phyloP scores from a whole-genome alignment of 148 eudicot genomes.

The Hydrangea macrophylla region DNA sequence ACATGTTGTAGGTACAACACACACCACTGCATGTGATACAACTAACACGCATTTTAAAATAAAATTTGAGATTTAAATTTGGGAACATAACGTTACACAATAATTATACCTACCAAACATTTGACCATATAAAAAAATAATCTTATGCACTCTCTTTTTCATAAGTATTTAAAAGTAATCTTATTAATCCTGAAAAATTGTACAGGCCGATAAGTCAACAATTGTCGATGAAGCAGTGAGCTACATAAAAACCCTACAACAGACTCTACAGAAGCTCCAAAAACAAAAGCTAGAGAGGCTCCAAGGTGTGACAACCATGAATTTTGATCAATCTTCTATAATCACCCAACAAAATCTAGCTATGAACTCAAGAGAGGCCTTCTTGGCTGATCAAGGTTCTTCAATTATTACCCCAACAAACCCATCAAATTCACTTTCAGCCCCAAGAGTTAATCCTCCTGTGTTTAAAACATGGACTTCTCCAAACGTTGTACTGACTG shows the following conservation, averaged over 20 bases:
- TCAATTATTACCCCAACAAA: constrained; percentile 5
- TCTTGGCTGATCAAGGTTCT: constrained; percentile 66
- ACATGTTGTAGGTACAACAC: too few species aligned
- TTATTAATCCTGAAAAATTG: neutral
- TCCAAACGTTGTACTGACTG: constrained; percentile 55
- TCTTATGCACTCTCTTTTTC: neutral
- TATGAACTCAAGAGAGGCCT: constrained; percentile 41
- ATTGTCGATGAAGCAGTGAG: constrained; percentile 70
- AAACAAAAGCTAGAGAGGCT: constrained; percentile 47
- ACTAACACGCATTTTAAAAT: too few species aligned
- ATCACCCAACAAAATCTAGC: constrained; percentile 18
- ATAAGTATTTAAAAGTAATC: neutral
- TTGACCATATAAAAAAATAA: neutral
- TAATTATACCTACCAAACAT: too few species aligned
- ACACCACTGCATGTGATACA: too few species aligned
- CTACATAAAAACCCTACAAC: constrained; percentile 51
- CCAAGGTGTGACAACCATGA: constrained; percentile 19
- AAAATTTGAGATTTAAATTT: too few species aligned
- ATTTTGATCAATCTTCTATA: constrained; percentile 5
- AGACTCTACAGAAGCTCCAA: constrained; percentile 48
- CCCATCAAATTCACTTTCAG: neutral
- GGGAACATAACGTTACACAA: too few species aligned
- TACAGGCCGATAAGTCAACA: constrained; percentile 68
- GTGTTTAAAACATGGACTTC: constrained; percentile 58
- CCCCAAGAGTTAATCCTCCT: constrained; percentile 30